Evolutionary conservation across 495 filamentous ascomycete species (phyloP).

Genomic region (Bathelium albidoporum): DNA sequence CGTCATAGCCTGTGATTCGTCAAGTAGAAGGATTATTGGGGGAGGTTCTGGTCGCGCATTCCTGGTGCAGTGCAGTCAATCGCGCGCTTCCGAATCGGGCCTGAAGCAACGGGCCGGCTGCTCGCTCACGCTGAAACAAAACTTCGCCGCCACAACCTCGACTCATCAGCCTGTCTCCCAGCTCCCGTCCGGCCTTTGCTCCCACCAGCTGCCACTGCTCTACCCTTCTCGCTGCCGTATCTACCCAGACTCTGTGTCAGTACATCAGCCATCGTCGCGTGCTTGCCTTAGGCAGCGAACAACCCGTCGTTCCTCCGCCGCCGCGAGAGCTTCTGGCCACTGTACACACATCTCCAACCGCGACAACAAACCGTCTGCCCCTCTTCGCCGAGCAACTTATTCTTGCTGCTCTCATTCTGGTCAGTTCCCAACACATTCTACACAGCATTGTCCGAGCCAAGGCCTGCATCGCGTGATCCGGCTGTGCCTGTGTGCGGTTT

Average conservation of each 20-base stretch:
- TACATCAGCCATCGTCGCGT: background rate
- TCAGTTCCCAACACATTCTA: background rate
- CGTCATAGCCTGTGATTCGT: too few species aligned
- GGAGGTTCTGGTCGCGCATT: background rate
- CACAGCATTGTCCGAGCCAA: background rate
- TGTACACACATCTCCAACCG: background rate
- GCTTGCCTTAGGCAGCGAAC: background rate
- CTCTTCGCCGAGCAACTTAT: background rate
- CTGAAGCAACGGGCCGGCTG: constrained; percentile 1
- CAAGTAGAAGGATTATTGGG: background rate
- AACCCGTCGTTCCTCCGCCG: background rate
- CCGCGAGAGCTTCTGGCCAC: background rate
- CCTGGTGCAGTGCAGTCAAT: background rate
- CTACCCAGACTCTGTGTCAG: background rate
- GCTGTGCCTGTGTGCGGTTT: background rate
- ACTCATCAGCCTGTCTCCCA: background rate
- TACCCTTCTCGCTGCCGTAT: background rate
- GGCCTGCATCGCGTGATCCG: background rate
- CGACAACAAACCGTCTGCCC: background rate
- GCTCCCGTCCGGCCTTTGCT: background rate
- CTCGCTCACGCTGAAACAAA: constrained; percentile 4
- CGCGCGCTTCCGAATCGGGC: constrained; percentile 4
- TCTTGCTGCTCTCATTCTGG: background rate
- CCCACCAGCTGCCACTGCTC: too few species aligned
- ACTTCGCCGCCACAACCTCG: constrained; percentile 2